Evolutionary conservation across 1,284 basidiomycete genomes (phyloP).

Genomic region (Anthracocystis walkeri): DNA sequence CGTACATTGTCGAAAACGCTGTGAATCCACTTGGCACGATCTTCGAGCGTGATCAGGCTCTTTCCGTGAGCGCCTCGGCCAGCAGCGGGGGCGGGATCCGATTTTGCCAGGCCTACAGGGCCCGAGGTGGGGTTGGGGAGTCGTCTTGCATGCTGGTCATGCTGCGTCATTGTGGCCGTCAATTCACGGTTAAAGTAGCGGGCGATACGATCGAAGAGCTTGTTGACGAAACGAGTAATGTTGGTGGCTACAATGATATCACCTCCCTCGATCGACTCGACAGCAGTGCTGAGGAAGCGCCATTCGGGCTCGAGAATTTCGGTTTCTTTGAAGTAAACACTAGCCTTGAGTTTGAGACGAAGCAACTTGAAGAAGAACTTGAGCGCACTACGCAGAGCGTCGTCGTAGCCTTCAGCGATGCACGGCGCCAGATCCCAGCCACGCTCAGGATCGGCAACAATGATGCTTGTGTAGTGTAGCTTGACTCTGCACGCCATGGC

Average conservation of each 20-base stretch:
- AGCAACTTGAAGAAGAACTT: constrained; percentile 92
- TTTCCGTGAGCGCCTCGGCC: constrained; percentile 53
- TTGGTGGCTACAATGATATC: constrained; percentile 83
- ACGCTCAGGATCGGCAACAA: constrained; percentile 83
- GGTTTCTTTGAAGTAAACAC: constrained; percentile 97
- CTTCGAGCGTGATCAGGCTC: constrained; percentile 79
- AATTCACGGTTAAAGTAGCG: constrained; percentile 95
- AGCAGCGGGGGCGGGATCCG: constrained; percentile 24
- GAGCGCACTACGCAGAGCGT: constrained; percentile 86
- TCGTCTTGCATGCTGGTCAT: constrained; percentile 35
- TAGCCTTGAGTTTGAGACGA: constrained; percentile 94
- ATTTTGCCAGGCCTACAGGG: constrained; percentile 39
- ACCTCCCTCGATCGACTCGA: constrained; percentile 87
- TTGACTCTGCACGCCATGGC: constrained; percentile 94
- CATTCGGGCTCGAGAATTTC: constrained; percentile 96
- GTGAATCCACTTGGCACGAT: constrained; percentile 87
- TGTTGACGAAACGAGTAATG: constrained; percentile 66
- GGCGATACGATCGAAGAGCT: constrained; percentile 77
- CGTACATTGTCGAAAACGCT: constrained; percentile 94
- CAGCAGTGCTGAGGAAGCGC: constrained; percentile 93
- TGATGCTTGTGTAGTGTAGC: constrained; percentile 88
- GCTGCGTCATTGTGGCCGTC: constrained; percentile 75
- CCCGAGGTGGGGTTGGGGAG: constrained; percentile 35
- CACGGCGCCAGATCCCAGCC: constrained; percentile 91
- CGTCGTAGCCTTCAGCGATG: constrained; percentile 89